These are phyloP conservation scores for Homolaphlyctis polyrhiza DNA, from an alignment of 371 early-diverging fungal genomes.

Conservation along the genomic window DNA sequence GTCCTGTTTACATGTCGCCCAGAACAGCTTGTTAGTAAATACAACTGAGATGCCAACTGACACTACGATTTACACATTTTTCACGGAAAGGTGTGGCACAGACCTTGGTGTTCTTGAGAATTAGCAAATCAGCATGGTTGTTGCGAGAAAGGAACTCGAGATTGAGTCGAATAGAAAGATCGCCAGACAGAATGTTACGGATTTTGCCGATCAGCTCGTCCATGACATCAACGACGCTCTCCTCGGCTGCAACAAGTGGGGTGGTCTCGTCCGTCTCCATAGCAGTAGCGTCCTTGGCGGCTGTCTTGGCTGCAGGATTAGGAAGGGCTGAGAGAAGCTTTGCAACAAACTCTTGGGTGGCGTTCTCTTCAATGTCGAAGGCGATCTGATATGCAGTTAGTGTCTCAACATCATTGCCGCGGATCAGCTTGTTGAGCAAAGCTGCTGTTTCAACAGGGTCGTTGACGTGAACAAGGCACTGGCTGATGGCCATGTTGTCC, in stretches of 20 bases:
- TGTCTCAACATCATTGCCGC: slow-evolving; percentile 35
- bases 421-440: slow-evolving; percentile 58
- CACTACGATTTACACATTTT: not conserved
- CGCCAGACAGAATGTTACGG: slow-evolving; percentile 78
- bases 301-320: slow-evolving; percentile 12
- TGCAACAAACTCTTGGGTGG: slow-evolving; percentile 86
- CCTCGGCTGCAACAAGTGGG: slow-evolving; percentile 10
- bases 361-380: slow-evolving; percentile 92
- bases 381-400: slow-evolving; percentile 94
- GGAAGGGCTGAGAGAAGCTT: slow-evolving; percentile 66
- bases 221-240: slow-evolving; percentile 11
- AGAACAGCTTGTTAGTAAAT: not conserved
- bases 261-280: slow-evolving; percentile 47
- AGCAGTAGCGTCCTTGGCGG: slow-evolving; percentile 22
- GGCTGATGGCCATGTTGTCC: slow-evolving; percentile 85
- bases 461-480: slow-evolving; percentile 87
- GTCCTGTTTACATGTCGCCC: slow-evolving; percentile 56
- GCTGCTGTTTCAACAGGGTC: slow-evolving; percentile 67
- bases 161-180: slow-evolving; percentile 80
- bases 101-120: slow-evolving; percentile 89
- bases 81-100: not conserved
- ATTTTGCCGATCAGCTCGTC: slow-evolving; percentile 60
- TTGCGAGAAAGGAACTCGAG: slow-evolving; percentile 92
- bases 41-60: not conserved
- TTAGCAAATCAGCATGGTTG: slow-evolving; percentile 90